These are phyloP conservation scores for Cutaneotrichosporon sp. DNA, from an alignment of 1,284 basidiomycete genomes.

Conservation along the genomic window DNA sequence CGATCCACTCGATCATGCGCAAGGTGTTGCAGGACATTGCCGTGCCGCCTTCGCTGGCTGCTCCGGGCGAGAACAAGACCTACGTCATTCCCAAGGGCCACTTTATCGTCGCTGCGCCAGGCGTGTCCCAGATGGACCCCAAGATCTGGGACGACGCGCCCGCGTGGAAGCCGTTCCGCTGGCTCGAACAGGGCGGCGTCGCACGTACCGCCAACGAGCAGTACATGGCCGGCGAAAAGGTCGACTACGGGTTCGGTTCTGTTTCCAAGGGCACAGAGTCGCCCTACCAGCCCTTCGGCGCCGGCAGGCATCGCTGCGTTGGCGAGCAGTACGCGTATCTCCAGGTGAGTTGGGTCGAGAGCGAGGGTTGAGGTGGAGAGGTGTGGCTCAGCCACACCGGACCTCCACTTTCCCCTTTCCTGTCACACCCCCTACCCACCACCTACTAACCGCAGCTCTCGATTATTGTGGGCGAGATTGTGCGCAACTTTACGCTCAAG, in stretches of 20 bases:
- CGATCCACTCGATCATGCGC: constrained; percentile 75
- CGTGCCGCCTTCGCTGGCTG: constrained; percentile 72
- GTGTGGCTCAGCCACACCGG: too few species aligned
- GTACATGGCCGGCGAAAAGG: constrained; percentile 72
- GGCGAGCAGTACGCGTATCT: constrained; percentile 79
- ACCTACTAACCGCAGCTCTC: constrained; percentile 60
- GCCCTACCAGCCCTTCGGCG: constrained; percentile 93
- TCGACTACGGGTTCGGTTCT: constrained; percentile 92
- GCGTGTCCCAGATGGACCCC: constrained; percentile 83
- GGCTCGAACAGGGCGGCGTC: constrained; percentile 72
- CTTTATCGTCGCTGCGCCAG: constrained; percentile 85
- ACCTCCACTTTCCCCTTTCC: too few species aligned
- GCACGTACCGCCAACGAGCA: constrained; percentile 68
- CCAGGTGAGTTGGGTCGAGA: neutral
- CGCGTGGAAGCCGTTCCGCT: constrained; percentile 75
- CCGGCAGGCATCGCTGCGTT: constrained; percentile 70
- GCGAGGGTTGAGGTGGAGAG: too few species aligned
- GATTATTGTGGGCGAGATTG: constrained; percentile 70
- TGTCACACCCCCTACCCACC: too few species aligned
- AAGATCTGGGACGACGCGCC: constrained; percentile 68
- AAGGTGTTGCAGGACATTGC: constrained; percentile 78
- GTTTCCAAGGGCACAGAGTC: constrained; percentile 89
- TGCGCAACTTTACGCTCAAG: constrained; percentile 70
- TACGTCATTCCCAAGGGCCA: constrained; percentile 90
- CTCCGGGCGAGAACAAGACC: constrained; percentile 61